Evolutionary conservation across 2,329 filamentous ascomycete species (phyloP), one percentile per base, ranked within the genome.

Genomic region (Proliferodiscus dingleyae): DNA sequence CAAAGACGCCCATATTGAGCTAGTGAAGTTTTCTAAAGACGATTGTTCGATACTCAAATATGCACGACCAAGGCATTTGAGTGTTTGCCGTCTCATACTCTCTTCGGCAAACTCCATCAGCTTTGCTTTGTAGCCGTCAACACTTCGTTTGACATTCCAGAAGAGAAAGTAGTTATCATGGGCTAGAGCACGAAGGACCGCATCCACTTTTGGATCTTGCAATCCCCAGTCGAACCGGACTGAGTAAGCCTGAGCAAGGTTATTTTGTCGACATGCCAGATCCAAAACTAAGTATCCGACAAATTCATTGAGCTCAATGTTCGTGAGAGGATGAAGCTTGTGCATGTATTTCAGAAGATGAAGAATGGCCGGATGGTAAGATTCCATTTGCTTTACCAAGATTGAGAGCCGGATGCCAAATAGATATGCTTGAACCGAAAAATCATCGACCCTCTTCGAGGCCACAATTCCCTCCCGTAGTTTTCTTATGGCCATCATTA

Each of bases 361-460:
- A 30, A 86, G 76, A 18, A 97, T 78, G 1, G 91, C 89, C 0
- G 91, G 89, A 53, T 91, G 85, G 65, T 97, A 98, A 1, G 89
- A 89, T 56, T 95, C 88, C 56, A 85, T 86, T 57, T 94, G 84
- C 53, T 83, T 81, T 46, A 85, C 81, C 26, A 95, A 77, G 51
- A 98, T 83, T 19, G 87, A 83, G 21, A 90, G 75, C 44, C 90
- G 85, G 58, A 95, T 87, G 59, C 87, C 89, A 72, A 97, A 97
- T 51, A 95, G 81, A 67, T 97, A 95, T 13, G 83, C 87, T 56
- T 89, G 83, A n/a, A 86, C 81, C 1, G 91, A 83, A 66, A 98
- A 98, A 42, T 79, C 73, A 61, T 95, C 87, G 28, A 75, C 71
- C 16, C 90, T 81, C 43, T 81, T 80, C 7, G 86, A 83, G 10